phyloP scores from a whole-genome alignment of 352 stramenopile species.

The Pythium dissotocum region DNA sequence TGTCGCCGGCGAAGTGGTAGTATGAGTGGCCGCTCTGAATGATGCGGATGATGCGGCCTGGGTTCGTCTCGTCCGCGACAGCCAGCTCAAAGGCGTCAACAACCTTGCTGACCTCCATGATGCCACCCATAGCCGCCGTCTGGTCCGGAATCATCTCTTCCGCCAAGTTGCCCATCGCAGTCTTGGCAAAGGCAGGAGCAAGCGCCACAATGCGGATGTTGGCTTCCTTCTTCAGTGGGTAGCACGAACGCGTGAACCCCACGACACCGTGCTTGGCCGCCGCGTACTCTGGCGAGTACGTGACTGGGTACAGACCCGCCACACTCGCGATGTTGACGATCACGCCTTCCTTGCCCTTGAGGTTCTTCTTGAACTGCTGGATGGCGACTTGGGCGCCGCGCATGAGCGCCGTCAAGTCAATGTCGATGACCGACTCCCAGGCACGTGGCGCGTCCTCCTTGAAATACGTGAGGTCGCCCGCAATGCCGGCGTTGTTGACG shows the following conservation, averaged over 20 bases:
- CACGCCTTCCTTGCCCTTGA: conserved; percentile 61
- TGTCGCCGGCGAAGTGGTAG: conserved; percentile 70
- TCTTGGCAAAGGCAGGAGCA: conserved; percentile 71
- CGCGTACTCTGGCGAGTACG: conserved; percentile 68
- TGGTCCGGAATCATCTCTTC: conserved; percentile 42
- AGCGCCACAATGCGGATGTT: conserved; percentile 75
- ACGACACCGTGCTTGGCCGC: conserved; percentile 80
- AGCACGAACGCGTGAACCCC: conserved; percentile 68
- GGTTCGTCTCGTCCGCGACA: conserved; percentile 58
- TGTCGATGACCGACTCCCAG: conserved; percentile 70
- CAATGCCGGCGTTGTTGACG: conserved; percentile 83
- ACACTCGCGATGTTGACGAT: conserved; percentile 76
- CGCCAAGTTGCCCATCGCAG: conserved; percentile 56
- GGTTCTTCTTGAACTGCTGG: conserved; percentile 55
- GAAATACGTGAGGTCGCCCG: conserved; percentile 53
- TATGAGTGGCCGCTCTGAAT: conserved; percentile 49
- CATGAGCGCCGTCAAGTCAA: conserved; percentile 70
- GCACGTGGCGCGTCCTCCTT: conserved; percentile 32
- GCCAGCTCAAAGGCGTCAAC: conserved; percentile 54
- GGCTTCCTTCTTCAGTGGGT: conserved; percentile 54
- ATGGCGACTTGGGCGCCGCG: conserved; percentile 70
- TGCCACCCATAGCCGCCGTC: conserved; percentile 51
- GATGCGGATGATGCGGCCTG: conserved; percentile 60
- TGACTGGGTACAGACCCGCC: conserved; percentile 49
- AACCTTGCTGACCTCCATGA: conserved; percentile 46